phyloP scores from a whole-genome alignment of 179 eudicot genomes.

The Gypsophila paniculata region DNA sequence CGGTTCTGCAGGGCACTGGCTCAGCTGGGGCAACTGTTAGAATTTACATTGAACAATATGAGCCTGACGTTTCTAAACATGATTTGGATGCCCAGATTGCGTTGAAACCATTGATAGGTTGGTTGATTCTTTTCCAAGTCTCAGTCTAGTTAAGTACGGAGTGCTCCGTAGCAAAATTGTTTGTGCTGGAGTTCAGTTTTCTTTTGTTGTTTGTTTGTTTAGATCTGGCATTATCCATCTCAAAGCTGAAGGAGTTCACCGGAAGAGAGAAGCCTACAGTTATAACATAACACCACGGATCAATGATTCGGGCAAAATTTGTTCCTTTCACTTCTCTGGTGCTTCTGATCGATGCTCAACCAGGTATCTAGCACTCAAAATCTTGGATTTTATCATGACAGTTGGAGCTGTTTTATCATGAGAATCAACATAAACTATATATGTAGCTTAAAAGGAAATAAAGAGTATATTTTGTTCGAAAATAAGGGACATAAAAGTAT shows the following conservation, averaged over 20 bases:
- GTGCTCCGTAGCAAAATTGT: background rate
- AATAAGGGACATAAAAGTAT: too few species aligned
- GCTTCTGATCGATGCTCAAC: background rate
- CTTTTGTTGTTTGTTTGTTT: slow-evolving; percentile 15
- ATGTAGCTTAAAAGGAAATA: slow-evolving; percentile 8
- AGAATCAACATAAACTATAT: background rate
- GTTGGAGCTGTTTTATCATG: background rate
- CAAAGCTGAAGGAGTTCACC: slow-evolving; percentile 87
- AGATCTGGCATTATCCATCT: slow-evolving; percentile 78
- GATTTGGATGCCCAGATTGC: slow-evolving; percentile 83
- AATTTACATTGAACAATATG: slow-evolving; percentile 86
- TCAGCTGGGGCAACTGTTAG: slow-evolving; percentile 94
- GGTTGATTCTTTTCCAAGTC: slow-evolving; percentile 17
- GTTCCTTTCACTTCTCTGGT: slow-evolving; percentile 2
- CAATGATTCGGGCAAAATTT: slow-evolving; percentile 4
- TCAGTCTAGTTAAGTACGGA: too few species aligned
- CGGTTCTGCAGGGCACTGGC: slow-evolving; percentile 77
- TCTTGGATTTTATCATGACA: background rate
- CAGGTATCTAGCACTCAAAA: slow-evolving; percentile 2
- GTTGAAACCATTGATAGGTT: slow-evolving; percentile 88
- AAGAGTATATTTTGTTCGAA: too few species aligned
- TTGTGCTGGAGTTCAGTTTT: slow-evolving; percentile 21
- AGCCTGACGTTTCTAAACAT: slow-evolving; percentile 83
- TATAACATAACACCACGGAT: slow-evolving; percentile 48
- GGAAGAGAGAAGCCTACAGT: slow-evolving; percentile 96